A percentile compares a stretch with the other conserved stretches of the same genome.
Evolutionary conservation across 768 basidiomycete genomes (phyloP).

Genomic region (Macrolepiota albuminosa): DNA sequence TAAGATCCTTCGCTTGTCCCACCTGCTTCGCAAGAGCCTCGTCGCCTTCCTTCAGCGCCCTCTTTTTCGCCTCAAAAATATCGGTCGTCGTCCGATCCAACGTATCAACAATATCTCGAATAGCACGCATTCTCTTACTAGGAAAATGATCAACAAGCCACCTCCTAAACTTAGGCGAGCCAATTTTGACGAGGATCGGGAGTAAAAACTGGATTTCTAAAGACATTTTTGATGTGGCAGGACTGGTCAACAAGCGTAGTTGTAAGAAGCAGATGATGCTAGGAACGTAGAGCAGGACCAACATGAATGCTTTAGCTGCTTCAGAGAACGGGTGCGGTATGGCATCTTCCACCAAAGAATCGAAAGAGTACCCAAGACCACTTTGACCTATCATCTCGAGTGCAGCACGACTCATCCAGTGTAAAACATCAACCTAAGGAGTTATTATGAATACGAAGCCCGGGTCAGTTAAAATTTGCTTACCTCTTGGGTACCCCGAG

Average conservation of each 20-base stretch:
- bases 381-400: not conserved
- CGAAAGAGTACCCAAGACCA: slow-evolving; percentile 1
- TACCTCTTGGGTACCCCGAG: not conserved
- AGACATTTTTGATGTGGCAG: not conserved
- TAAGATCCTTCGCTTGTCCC: not conserved
- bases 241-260: not conserved
- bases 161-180: not conserved
- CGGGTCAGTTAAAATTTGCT: not conserved
- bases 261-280: not conserved
- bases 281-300: not conserved
- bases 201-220: not conserved
- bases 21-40: not conserved
- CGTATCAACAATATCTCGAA: slow-evolving; percentile 1
- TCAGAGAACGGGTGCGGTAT: not conserved
- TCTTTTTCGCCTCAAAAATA: not conserved
- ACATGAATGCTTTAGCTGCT: not conserved
- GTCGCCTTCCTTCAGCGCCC: not conserved
- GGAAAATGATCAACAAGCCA: slow-evolving; percentile 1
- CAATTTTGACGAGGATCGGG: not conserved
- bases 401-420: slow-evolving; percentile 1
- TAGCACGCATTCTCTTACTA: not conserved
- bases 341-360: not conserved
- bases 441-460: no score
- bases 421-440: not conserved
- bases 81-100: not conserved